Percentiles rank a stretch among this genome's conserved stretches.
Conservation (phyloP, 257 asterid species). For the Solanum pimpinellifolium region DNA sequence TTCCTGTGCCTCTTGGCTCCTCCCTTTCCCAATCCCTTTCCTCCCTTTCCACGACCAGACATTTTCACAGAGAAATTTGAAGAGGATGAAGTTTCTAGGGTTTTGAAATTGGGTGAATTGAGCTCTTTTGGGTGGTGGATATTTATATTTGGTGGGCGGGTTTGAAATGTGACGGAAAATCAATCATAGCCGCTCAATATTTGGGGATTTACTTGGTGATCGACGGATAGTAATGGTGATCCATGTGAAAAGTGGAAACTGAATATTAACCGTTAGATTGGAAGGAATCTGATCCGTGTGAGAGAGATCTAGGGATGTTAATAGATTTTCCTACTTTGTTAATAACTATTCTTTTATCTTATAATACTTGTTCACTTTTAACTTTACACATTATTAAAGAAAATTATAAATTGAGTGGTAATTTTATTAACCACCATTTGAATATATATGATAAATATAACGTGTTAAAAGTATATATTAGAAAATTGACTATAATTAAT, state of each 20-base stretch:
- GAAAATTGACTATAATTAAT: no score
- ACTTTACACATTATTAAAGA: no score
- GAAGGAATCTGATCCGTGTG: no score
- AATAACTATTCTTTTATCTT: no score
- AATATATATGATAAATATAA: no score
- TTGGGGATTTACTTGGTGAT: not conserved
- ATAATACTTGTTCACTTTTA: no score
- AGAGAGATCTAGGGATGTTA: not conserved
- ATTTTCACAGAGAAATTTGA: not conserved
- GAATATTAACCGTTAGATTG: not conserved
- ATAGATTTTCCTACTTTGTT: no score
- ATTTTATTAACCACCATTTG: no score
- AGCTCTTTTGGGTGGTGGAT: not conserved
- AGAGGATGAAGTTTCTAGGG: not conserved
- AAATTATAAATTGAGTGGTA: no score
- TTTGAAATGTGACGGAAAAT: not conserved
- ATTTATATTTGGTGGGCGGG: not conserved
- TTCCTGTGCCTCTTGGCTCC: conserved; percentile 34
- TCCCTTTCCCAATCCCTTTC: conserved; percentile 28
- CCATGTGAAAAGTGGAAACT: not conserved
- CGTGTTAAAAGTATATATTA: no score
- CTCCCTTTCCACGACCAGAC: conserved; percentile 26
- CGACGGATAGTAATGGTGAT: not conserved
- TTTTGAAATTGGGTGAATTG: not conserved
- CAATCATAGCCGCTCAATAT: not conserved